phyloP scores from a whole-genome alignment of 2,329 filamentous ascomycete genomes.

The Aquanectria penicillioides region DNA sequence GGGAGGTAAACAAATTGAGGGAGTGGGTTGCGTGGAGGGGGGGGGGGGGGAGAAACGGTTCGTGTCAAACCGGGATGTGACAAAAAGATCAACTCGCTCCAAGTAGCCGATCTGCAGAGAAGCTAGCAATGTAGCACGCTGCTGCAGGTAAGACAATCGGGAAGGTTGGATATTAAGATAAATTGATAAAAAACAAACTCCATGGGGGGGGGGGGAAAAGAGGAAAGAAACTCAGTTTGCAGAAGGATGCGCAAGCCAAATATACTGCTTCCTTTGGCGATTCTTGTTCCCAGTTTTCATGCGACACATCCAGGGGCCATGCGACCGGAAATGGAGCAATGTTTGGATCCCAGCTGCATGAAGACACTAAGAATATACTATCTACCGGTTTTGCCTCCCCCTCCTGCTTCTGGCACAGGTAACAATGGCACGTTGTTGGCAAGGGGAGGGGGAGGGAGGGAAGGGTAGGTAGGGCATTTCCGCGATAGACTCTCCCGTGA shows the following conservation, averaged over 20 bases:
- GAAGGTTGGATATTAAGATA: slow-evolving; percentile 10
- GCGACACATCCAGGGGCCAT: slow-evolving; percentile 9
- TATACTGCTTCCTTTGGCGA: slow-evolving; percentile 15
- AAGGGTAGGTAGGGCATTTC: background rate
- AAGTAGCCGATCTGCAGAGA: slow-evolving; percentile 6
- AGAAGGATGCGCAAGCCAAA: background rate
- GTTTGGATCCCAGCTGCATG: background rate
- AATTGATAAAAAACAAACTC: background rate
- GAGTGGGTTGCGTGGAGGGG: too few relatives aligned
- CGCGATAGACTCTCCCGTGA: too few relatives aligned
- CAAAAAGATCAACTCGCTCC: slow-evolving; percentile 13
- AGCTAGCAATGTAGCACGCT: background rate
- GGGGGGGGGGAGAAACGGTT: background rate
- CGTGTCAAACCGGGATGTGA: slow-evolving; percentile 7
- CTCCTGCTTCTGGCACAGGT: background rate
- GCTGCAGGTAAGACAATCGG: background rate
- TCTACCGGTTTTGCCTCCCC: slow-evolving; percentile 17
- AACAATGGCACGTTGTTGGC: slow-evolving; percentile 15
- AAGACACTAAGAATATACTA: slow-evolving; percentile 4
- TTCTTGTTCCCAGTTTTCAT: slow-evolving; percentile 19
- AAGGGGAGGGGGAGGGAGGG: slow-evolving; percentile 1
- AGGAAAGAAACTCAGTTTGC: background rate
- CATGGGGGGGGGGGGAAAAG: background rate
- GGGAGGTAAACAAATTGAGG: background rate
- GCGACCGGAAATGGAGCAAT: background rate